Base-by-base conservation (phyloP, 139 green algal genomes). In the Picocystis salinarum region DNA sequence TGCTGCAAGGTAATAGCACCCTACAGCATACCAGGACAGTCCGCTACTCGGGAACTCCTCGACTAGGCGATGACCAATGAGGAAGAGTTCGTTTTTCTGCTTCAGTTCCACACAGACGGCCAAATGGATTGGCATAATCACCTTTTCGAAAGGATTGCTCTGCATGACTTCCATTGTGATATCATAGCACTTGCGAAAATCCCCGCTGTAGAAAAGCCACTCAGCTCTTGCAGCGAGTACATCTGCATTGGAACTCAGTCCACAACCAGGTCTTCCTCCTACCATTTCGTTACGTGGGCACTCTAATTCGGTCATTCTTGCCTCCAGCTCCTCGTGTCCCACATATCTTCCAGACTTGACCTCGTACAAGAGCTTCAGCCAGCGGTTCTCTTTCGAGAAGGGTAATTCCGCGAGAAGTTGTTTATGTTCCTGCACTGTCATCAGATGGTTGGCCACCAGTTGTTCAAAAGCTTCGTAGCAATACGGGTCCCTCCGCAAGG, bases 381-480 rank as follows among this genome's bases (percentile, higher is more conserved):
- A 94, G 18, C 40, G 15, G 51, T 84, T 62, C 7, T 61, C 50
- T 9, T 40, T 18, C n/a, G 33, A 24, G 15, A 89, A 48, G 12
- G 39, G 20, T 23, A 92, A 57, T 27, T 37, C 36, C 12, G 57
- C 27, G 7, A 85, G 34, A 50, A 91, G 56, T n/a, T 58, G 30
- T 20, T 58, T 19, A 65, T 92, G 85, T 56, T 92, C 67, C 12
- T 56, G 55, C 10, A 68, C 67, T 9, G 56, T 82, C 37, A 96
- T 64, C 80, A 93, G 77, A 61, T 93, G 73, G 24, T 71, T 75
- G 27, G 77, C 61, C 2, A 93, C 46, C n/a, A 95, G 56, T 4
- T 62, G 56, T 34, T 78, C 67, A 45, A 92, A 85, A 5, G 86
- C 86, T 55, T 95, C 85, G 33, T 82, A 80, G 57, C 84, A 94